A percentile compares a stretch with the other conserved stretches of the same genome.
phyloP scores from a whole-genome alignment of 1,284 basidiomycete species.

The Puccinia triticina region DNA sequence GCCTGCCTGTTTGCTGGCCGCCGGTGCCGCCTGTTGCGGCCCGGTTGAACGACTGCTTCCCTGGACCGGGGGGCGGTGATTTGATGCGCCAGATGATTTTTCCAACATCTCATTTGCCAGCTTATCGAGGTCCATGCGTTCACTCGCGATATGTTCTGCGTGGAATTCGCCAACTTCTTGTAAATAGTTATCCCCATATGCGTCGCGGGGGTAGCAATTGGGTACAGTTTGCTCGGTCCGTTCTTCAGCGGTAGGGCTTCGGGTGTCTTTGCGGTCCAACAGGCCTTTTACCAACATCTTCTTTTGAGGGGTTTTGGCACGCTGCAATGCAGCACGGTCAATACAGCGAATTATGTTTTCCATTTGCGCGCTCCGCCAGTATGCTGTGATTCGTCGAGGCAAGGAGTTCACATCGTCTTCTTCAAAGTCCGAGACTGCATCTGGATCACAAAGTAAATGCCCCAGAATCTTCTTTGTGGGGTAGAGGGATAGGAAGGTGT shows the following conservation, averaged over 20 bases:
- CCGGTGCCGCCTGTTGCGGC: not conserved
- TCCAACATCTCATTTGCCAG: not conserved
- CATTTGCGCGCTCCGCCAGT: conserved; percentile 1
- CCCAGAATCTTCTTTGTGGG: not conserved
- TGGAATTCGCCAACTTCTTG: conserved; percentile 2
- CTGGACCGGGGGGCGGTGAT: not conserved
- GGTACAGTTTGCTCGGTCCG: not conserved
- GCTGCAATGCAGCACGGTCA: not conserved
- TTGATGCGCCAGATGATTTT: not conserved
- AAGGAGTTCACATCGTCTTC: not conserved
- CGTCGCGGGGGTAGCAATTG: not conserved
- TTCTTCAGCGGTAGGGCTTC: not conserved
- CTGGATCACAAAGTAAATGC: conserved; percentile 11
- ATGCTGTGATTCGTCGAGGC: not conserved
- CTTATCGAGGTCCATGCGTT: not conserved
- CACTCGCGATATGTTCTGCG: not conserved
- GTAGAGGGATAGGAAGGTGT: conserved; percentile 6
- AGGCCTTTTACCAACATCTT: conserved; percentile 8
- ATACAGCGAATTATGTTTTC: not conserved
- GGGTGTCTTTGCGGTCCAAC: not conserved
- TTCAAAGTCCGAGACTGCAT: conserved; percentile 13
- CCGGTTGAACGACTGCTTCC: not conserved
- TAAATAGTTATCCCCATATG: not conserved
- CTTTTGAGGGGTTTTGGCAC: conserved; percentile 9
- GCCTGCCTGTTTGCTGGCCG: not conserved